Base-by-base conservation (phyloP, 345 rosid species). In the Erodium maritimum region DNA sequence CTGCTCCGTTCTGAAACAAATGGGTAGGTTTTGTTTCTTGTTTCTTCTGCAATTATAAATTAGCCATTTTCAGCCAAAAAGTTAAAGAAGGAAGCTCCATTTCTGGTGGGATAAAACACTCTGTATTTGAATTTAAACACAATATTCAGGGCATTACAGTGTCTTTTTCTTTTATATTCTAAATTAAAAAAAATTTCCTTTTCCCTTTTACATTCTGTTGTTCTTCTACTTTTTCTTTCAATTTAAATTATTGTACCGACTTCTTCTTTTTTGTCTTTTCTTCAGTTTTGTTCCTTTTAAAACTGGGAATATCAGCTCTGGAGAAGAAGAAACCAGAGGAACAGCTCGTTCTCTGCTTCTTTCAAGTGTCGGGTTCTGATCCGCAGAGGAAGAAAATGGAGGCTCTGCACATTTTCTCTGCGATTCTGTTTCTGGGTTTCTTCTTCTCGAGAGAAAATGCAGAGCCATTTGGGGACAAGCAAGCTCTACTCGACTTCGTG, bases 381-480 rank as follows among this genome's bases (percentile, higher is more conserved):
- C 9, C 9, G 5, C 37, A 5, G 37, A 42, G 48, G 48, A 14
- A 42, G 17, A 14, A 42, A 42, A 42, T 42, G 48, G 48, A 42
- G 48, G 14, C 48, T 42, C 48, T 3, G 48, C 17, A 1, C 48
- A 10, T 42, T 42, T 42, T 42, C 48, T 42, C 48, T 14, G 48
- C 48, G 16, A 7, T 42, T 42, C 17, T 42, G 48, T 42, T 42
- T 14, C 17, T 42, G 48, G 48, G 48, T 42, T 42, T 42, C 14
- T 10, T 42, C 17, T 8, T 8, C 8, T 29, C 20, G 9, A 25
- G 10, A 60, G 42, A 16, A 20, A 61, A 23, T 53, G 80, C 76
- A 6, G 80, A 75, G 37, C 73, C 70, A 53, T 65, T 56, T 48
- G 69, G 63, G 42, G 82, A 78, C 24, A 78, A 71, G 56, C 68